Conservation (phyloP, 2,329 filamentous ascomycete genomes). For the Amylocarpus encephaloides region DNA sequence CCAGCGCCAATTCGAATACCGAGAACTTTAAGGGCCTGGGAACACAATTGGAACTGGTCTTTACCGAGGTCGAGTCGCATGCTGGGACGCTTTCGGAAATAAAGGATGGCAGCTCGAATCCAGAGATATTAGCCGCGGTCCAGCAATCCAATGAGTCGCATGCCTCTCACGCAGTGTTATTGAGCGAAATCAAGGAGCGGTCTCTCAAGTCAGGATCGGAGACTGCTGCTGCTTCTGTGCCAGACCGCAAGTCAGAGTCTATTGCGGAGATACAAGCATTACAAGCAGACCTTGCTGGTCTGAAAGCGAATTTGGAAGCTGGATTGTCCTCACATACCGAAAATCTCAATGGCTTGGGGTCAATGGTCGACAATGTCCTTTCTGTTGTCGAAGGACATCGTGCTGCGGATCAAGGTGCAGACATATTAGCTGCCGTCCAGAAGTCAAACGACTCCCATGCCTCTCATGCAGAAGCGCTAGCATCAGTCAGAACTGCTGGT, state of each 20-base stretch:
- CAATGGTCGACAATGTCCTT: conserved; percentile 23
- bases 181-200: conserved; percentile 21
- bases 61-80: conserved; percentile 20
- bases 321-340: conserved; percentile 19
- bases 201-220: conserved; percentile 13
- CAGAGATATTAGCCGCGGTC: conserved; percentile 21
- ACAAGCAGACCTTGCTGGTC: conserved; percentile 12
- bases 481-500: conserved; percentile 7
- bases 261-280: conserved; percentile 7
- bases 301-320: conserved; percentile 22
- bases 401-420: conserved; percentile 15
- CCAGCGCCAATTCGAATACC: conserved; percentile 11
- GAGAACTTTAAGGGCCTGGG: conserved; percentile 15
- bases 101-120: conserved; percentile 13
- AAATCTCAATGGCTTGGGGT: conserved; percentile 16
- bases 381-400: conserved; percentile 20
- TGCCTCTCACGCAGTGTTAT: conserved; percentile 13
- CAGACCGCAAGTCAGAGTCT: conserved; percentile 4
- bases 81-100: conserved; percentile 17
- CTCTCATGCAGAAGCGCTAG: conserved; percentile 18
- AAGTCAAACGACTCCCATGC: conserved; percentile 25
- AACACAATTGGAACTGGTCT: conserved; percentile 18
- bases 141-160: conserved; percentile 24
- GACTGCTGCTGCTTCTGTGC: background rate
- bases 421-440: conserved; percentile 25